Evolutionary conservation across 2,329 filamentous ascomycete genomes (phyloP).

Genomic region (Pyrenophora teres): DNA sequence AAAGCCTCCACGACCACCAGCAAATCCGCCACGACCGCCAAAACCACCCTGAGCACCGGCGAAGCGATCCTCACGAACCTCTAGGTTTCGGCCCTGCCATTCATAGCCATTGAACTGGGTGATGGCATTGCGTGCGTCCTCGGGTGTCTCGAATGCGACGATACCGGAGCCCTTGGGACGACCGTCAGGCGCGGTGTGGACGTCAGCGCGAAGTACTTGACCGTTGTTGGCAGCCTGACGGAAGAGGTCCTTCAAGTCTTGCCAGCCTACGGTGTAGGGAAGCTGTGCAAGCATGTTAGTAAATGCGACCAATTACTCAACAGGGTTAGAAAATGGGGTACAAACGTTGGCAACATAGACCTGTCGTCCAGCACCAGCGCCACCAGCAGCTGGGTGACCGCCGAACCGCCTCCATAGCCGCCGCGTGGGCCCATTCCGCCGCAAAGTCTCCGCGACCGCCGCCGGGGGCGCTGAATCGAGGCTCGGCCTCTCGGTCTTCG

Average conservation of each 20-base stretch:
- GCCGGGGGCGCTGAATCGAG: slow-evolving; percentile 81
- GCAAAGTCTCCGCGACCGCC: slow-evolving; percentile 52
- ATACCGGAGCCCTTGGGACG: slow-evolving; percentile 96
- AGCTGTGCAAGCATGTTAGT: slow-evolving; percentile 64
- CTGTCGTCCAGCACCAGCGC: slow-evolving; percentile 74
- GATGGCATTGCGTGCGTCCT: slow-evolving; percentile 94
- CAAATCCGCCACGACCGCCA: slow-evolving; percentile 48
- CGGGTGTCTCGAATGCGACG: slow-evolving; percentile 91
- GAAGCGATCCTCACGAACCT: slow-evolving; percentile 95
- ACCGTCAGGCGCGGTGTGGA: slow-evolving; percentile 88
- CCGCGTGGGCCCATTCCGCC: slow-evolving; percentile 46
- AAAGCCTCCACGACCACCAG: slow-evolving; percentile 13
- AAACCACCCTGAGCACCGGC: slow-evolving; percentile 62
- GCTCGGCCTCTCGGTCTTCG: slow-evolving; percentile 98
- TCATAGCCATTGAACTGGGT: slow-evolving; percentile 98
- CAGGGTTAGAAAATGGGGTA: slow-evolving; percentile 51
- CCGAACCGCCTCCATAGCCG: slow-evolving; percentile 52
- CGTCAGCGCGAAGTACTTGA: slow-evolving; percentile 86
- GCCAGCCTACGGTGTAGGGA: slow-evolving; percentile 96
- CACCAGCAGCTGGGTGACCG: slow-evolving; percentile 63
- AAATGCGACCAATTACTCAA: slow-evolving; percentile 36
- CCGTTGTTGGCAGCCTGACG: slow-evolving; percentile 70
- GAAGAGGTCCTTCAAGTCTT: slow-evolving; percentile 98
- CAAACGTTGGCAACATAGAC: slow-evolving; percentile 98
- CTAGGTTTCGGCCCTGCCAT: slow-evolving; percentile 91